Conservation (phyloP, 2,329 filamentous ascomycete species). For the Grosmannia serpens region DNA sequence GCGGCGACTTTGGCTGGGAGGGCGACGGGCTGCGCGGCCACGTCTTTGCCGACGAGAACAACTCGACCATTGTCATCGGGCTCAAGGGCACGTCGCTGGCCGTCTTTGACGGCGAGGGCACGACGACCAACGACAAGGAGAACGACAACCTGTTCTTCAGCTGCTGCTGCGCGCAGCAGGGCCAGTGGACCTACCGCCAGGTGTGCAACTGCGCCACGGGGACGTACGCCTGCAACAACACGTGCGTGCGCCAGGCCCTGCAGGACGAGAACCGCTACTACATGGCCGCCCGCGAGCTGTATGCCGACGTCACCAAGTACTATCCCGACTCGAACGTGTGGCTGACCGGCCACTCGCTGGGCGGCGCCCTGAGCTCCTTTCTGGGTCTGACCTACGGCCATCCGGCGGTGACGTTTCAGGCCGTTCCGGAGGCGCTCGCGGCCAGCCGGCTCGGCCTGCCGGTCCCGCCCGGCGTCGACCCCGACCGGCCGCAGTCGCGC, state of each 20-base stretch:
- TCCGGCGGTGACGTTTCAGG: constrained; percentile 86
- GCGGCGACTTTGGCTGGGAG: constrained; percentile 87
- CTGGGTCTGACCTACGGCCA: constrained; percentile 84
- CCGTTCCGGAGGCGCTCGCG: constrained; percentile 81
- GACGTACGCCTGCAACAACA: constrained; percentile 85
- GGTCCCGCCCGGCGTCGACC: constrained; percentile 65
- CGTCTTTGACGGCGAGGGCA: constrained; percentile 92
- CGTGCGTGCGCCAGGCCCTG: constrained; percentile 68
- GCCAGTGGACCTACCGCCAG: constrained; percentile 78
- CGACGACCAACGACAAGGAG: constrained; percentile 92
- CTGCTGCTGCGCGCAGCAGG: constrained; percentile 92
- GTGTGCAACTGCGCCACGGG: constrained; percentile 86
- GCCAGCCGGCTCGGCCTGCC: constrained; percentile 77
- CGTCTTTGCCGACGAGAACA: constrained; percentile 76
- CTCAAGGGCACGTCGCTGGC: constrained; percentile 85
- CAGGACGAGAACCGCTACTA: constrained; percentile 84
- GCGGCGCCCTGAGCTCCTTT: constrained; percentile 79
- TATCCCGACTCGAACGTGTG: constrained; percentile 80
- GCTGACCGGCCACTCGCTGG: constrained; percentile 86
- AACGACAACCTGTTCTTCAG: constrained; percentile 98
- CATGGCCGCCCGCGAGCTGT: constrained; percentile 75
- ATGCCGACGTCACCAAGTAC: constrained; percentile 79
- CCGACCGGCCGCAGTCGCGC: constrained; percentile 58
- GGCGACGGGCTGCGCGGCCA: constrained; percentile 81
- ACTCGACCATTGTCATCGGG: constrained; percentile 81